A percentile compares a stretch with the other conserved stretches of the same genome.
phyloP scores from a whole-genome alignment of 495 filamentous ascomycete genomes.

The Glarea lozoyensis region DNA sequence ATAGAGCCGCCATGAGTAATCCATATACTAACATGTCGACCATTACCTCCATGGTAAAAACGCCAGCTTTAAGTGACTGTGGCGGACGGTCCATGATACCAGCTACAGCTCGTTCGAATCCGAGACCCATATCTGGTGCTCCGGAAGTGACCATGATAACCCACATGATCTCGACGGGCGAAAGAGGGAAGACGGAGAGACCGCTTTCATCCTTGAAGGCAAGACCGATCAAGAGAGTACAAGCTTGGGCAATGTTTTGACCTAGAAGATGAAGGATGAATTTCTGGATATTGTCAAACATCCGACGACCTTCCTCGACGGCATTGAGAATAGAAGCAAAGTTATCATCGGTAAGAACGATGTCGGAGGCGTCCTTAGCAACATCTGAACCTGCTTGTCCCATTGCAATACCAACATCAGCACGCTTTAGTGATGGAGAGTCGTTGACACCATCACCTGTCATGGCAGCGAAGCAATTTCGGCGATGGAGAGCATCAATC shows the following conservation, averaged over 20 bases:
- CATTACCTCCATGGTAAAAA: constrained; percentile 61
- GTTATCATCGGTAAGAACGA: constrained; percentile 70
- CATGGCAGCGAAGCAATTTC: constrained; percentile 58
- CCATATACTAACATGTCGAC: constrained; percentile 45
- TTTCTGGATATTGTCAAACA: constrained; percentile 75
- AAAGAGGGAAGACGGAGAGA: constrained; percentile 62
- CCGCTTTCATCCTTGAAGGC: constrained; percentile 56
- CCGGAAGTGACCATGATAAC: constrained; percentile 71
- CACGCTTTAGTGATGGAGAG: constrained; percentile 61
- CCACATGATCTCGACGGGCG: constrained; percentile 69
- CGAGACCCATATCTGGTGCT: constrained; percentile 66
- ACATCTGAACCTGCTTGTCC: constrained; percentile 65
- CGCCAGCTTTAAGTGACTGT: constrained; percentile 51
- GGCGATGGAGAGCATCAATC: constrained; percentile 61
- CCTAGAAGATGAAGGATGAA: constrained; percentile 66
- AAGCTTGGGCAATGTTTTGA: constrained; percentile 64
- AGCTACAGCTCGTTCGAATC: constrained; percentile 56
- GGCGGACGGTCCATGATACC: constrained; percentile 62
- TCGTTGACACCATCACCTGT: constrained; percentile 77
- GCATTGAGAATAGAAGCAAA: constrained; percentile 69
- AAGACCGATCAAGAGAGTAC: constrained; percentile 59
- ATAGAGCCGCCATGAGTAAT: constrained; percentile 60
- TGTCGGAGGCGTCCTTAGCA: constrained; percentile 69
- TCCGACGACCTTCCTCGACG: constrained; percentile 61
- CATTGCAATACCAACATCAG: constrained; percentile 77